These are phyloP conservation scores for Pythium aquatile DNA, from an alignment of 352 stramenopile species.

Conservation along the genomic window DNA sequence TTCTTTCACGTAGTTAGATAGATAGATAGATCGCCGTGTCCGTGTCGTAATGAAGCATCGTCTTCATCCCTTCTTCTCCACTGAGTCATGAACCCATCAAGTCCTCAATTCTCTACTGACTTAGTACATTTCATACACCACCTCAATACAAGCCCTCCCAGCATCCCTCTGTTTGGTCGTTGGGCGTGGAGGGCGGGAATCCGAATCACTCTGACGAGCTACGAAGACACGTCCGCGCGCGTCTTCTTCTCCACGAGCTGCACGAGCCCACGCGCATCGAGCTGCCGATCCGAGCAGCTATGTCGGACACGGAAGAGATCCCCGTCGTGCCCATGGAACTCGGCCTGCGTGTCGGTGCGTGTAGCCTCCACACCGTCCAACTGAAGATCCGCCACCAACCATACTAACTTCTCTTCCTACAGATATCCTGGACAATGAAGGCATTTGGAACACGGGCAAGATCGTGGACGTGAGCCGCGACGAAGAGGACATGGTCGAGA, in stretches of 20 bases:
- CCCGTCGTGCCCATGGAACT: slow-evolving; percentile 60
- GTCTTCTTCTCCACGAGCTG: not conserved
- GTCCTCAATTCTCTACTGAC: not conserved
- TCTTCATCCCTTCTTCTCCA: not conserved
- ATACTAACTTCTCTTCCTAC: not conserved
- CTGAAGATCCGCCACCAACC: not conserved
- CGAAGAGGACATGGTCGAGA: slow-evolving; percentile 59
- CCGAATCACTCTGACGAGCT: not conserved
- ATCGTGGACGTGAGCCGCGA: slow-evolving; percentile 69
- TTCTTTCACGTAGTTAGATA: not conserved
- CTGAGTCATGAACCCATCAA: not conserved
- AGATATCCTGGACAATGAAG: slow-evolving; percentile 82
- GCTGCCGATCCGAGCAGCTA: not conserved
- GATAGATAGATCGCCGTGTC: not conserved
- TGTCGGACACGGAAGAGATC: slow-evolving; percentile 25
- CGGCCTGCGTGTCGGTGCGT: slow-evolving; percentile 66
- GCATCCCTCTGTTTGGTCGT: not conserved
- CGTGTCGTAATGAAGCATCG: not conserved
- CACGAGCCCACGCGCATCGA: not conserved
- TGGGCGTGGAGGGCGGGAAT: not conserved
- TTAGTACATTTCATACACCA: not conserved
- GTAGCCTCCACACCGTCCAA: not conserved
- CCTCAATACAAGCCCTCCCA: not conserved
- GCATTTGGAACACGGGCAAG: slow-evolving; percentile 79
- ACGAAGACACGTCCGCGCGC: not conserved